A percentile compares a stretch with the other conserved stretches of the same genome.
These are phyloP conservation scores for Talaromyces sp. DNA, from an alignment of 2,329 filamentous ascomycete species.

Conservation along the genomic window DNA sequence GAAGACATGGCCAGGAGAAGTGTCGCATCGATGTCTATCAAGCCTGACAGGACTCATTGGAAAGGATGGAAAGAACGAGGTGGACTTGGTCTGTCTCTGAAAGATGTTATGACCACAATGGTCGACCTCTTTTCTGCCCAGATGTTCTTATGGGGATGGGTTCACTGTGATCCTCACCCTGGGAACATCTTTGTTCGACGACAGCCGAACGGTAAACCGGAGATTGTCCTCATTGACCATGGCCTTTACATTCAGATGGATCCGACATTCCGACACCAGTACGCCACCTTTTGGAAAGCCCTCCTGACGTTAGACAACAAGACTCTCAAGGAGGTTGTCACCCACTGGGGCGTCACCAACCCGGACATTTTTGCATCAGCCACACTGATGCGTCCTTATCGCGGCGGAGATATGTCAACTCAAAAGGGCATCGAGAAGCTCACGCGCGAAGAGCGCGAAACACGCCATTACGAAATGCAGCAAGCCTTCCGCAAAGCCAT, in stretches of 20 bases:
- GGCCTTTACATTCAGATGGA: conserved; percentile 92
- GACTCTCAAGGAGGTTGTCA: conserved; percentile 66
- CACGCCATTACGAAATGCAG: conserved; percentile 72
- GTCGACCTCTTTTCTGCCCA: conserved; percentile 94
- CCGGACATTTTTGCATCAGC: conserved; percentile 87
- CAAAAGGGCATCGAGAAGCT: conserved; percentile 49
- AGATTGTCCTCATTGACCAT: conserved; percentile 94
- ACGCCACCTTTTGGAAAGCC: conserved; percentile 86
- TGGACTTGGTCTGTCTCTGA: conserved; percentile 74
- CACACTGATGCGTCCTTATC: conserved; percentile 83
- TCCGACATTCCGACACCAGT: conserved; percentile 75
- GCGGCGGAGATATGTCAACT: conserved; percentile 69
- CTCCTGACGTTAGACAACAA: conserved; percentile 90
- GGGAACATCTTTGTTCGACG: conserved; percentile 96
- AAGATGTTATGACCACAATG: conserved; percentile 94
- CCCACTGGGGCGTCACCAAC: conserved; percentile 79
- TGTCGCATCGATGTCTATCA: conserved; percentile 51
- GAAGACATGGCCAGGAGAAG: conserved; percentile 30
- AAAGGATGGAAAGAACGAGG: conserved; percentile 65
- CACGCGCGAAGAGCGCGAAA: conserved; percentile 49
- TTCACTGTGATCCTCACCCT: conserved; percentile 95
- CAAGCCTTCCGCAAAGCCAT: conserved; percentile 64
- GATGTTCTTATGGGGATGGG: conserved; percentile 93
- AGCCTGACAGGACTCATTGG: conserved; percentile 77
- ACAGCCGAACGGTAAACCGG: conserved; percentile 70